Evolutionary conservation across 257 asterid genomes (phyloP).

Genomic region (Lavandula angustifolia): DNA sequence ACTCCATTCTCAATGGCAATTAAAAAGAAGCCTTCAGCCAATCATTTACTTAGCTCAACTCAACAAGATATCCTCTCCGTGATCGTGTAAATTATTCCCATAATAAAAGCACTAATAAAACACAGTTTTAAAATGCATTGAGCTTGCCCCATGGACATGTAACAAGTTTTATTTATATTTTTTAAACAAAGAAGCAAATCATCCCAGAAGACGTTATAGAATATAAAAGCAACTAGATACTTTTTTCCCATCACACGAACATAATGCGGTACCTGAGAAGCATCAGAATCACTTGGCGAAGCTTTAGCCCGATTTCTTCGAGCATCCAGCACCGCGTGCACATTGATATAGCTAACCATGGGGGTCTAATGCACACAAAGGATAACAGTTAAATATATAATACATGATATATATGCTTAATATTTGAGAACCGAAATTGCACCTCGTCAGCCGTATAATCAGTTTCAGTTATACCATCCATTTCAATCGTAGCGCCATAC

Average conservation of each 20-base stretch:
- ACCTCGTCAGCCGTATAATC: constrained; percentile 98
- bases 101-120: neutral
- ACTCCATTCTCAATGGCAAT: neutral
- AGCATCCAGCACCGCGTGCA: constrained; percentile 91
- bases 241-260: constrained; percentile 13
- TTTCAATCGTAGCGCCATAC: constrained; percentile 92
- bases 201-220: constrained; percentile 9
- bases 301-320: constrained; percentile 90
- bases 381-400: constrained; percentile 12
- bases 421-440: constrained; percentile 2
- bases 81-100: neutral
- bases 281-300: constrained; percentile 78
- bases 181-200: neutral
- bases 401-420: neutral
- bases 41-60: constrained; percentile 22
- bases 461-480: constrained; percentile 89
- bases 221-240: neutral
- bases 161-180: neutral
- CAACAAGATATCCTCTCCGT: constrained; percentile 5
- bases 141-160: neutral
- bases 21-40: neutral
- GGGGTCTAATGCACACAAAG: constrained; percentile 63
- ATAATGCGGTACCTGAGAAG: constrained; percentile 68
- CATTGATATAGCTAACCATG: constrained; percentile 92
- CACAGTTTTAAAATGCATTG: neutral